A percentile compares a stretch with the other conserved stretches of the same genome.
Conservation (phyloP, 768 basidiomycete species). For the Xerocomellus dryophilus region DNA sequence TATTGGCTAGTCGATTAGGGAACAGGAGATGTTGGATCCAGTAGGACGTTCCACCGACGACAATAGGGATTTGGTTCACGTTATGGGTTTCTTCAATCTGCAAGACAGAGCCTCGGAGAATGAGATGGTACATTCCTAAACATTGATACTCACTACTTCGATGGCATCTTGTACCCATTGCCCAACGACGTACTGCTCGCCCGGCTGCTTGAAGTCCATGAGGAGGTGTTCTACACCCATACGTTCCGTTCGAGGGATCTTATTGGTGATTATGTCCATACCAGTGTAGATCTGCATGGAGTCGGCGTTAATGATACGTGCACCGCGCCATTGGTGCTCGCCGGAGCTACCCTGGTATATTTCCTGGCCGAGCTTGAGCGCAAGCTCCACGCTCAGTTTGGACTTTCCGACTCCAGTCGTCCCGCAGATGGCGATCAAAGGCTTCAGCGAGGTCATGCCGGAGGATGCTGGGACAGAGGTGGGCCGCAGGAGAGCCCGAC, state of each 20-base stretch:
- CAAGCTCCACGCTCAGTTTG: conserved; percentile 85
- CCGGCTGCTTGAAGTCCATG: conserved; percentile 84
- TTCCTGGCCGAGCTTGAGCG: conserved; percentile 49
- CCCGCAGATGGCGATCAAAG: conserved; percentile 83
- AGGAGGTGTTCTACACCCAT: conserved; percentile 83
- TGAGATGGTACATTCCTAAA: not conserved
- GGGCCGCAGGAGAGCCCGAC: not conserved
- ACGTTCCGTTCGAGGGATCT: conserved; percentile 73
- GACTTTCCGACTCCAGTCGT: conserved; percentile 98
- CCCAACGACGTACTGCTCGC: conserved; percentile 82
- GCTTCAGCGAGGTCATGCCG: conserved; percentile 41
- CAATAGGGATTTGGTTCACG: conserved; percentile 69
- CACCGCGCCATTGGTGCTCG: conserved; percentile 50
- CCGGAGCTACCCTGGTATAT: conserved; percentile 7
- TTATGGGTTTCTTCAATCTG: conserved; percentile 76
- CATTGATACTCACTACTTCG: conserved; percentile 52
- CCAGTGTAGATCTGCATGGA: conserved; percentile 96
- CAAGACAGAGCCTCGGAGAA: not conserved
- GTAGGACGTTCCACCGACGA: conserved; percentile 95
- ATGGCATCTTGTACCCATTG: conserved; percentile 88
- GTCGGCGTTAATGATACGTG: conserved; percentile 90
- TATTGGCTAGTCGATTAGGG: conserved; percentile 60
- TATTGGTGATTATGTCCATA: conserved; percentile 92
- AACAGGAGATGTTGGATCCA: conserved; percentile 97
- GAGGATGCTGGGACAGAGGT: not conserved